Percentiles rank a stretch among this genome's conserved stretches.
Evolutionary conservation across 1,284 basidiomycete genomes (phyloP).

Genomic region (Trametes sp.): DNA sequence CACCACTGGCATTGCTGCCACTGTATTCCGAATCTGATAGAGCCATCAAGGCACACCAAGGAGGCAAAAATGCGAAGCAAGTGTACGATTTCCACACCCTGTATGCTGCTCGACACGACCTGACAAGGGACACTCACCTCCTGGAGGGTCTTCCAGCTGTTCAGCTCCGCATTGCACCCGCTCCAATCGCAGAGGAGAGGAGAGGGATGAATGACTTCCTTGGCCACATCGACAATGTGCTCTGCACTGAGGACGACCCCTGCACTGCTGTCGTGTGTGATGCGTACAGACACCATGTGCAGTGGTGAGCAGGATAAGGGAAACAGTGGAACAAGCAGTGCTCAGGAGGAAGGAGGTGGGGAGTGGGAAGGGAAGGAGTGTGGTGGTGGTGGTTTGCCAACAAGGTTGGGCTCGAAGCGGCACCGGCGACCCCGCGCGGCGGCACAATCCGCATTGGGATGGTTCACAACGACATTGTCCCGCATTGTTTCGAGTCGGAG

Average conservation of each 20-base stretch:
- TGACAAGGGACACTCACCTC: conserved; percentile 24
- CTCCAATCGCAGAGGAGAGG: conserved; percentile 32
- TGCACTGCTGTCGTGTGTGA: neutral
- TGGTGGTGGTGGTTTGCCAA: neutral
- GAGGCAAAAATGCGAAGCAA: neutral
- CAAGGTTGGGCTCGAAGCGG: neutral
- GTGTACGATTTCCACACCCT: neutral
- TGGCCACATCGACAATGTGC: conserved; percentile 24
- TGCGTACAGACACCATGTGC: neutral
- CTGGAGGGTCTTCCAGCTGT: conserved; percentile 33
- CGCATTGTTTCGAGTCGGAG: neutral
- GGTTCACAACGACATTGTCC: neutral
- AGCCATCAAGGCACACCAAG: no score
- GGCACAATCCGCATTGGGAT: neutral
- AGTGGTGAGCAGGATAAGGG: no score
- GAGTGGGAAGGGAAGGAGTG: neutral
- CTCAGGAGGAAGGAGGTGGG: neutral
- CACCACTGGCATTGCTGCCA: no score
- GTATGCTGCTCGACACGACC: neutral
- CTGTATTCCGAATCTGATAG: no score
- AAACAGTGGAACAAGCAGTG: no score
- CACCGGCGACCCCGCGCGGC: neutral
- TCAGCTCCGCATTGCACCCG: conserved; percentile 27
- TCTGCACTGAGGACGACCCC: conserved; percentile 16
- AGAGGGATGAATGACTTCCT: conserved; percentile 24